Evolutionary conservation across 306 rosid species (phyloP), one percentile per base, ranked within the genome.

Genomic region (Carpinus viminea): DNA sequence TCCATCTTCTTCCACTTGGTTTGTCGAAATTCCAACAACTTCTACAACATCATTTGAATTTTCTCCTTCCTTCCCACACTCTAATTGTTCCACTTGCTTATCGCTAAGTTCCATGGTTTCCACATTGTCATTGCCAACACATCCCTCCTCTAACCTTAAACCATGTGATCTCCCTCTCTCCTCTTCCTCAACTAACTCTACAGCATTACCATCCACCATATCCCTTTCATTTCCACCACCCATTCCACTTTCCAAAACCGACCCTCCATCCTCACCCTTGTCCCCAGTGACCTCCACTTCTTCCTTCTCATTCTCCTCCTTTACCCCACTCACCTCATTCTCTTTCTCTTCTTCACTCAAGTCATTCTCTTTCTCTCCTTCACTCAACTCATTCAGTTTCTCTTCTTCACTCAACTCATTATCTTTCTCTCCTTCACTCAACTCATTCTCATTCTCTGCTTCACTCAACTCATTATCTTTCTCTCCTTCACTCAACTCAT

Each of bases 71-170:
- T 83, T 76, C 77, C 28, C 74, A 64, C 66, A 70, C 56, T 43
- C 90, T 73, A 82, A 62, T 79, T 79, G 87, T 79, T 84, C 92
- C 43, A 17, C 84, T 61, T 80, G 82, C 72, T 85, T 86, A 74
- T 84, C 88, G 41, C 41, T 74, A 61, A 17, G 74, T 79, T 83
- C 86, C 80, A 73, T 47, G 0, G 51, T 66, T 75, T 86, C 82
- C 74, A 13, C 80, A 66, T 81, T 84, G 55, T 73, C 82, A 71
- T 72, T 36, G 12, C 66, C 86, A 79, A 62, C 76, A 73, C 79
- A 73, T 8, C 69, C 82, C 75, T 83, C 88, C 87, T 83, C 89
- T 5, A 61, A 41, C 74, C 74, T 80, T 84, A 83, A 70, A 88
- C 47, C 51, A 31, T 55, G 70, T 2, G 78, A 72, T 47, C 78